Evolutionary conservation across 1,284 basidiomycete species (phyloP), one percentile per base, ranked within the genome.

Genomic region (Marasmius oreades): DNA sequence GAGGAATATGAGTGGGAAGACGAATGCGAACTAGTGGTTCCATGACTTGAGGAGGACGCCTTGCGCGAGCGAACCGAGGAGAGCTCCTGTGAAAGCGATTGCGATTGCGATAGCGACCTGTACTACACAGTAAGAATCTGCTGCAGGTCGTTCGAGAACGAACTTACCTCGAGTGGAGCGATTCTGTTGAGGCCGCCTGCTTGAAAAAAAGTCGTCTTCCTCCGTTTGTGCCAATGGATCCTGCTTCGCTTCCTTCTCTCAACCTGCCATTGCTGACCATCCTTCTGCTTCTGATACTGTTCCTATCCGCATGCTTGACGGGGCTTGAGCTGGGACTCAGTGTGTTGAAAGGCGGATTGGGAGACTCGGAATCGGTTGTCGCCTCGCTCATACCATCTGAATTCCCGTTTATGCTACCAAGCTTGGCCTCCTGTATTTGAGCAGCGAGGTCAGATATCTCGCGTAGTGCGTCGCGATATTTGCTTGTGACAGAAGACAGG

Each of bases 51-150:
- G 62, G 80, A 81, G 62, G 88, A 90, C 66, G 79, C 77, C 77
- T 88, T 89, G 81, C 88, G 89, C 76, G 86, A 92, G 68, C 86
- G 89, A 78, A 80, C 91, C 77, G 86, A 94, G 64, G 89, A 95
- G 62, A 95, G 85, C 84, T 96, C 93, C 92, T 95, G 93, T 76
- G 93, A 95, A 64, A 95, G 86, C 78, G 93, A 95, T 77, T 87
- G 84, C 68, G 90, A 93, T 75, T 90, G 88, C 77, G 86, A 88
- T 64, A 89, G 84, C 82, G 90, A 90, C 81, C 87, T 87, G 66
- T 51, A 58, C 58, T 44, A 57, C 37, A 12, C 44, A 42, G 53
- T 43, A 63, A 53, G 61, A 60, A 58, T 44, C 24, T n/a, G 46
- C 55, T 22, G 20, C 24, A 58, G 54, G 45, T 16, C 34, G 58